These are phyloP conservation scores for Tetracladium marchalianum DNA, from an alignment of 495 filamentous ascomycete genomes.

Conservation along the genomic window DNA sequence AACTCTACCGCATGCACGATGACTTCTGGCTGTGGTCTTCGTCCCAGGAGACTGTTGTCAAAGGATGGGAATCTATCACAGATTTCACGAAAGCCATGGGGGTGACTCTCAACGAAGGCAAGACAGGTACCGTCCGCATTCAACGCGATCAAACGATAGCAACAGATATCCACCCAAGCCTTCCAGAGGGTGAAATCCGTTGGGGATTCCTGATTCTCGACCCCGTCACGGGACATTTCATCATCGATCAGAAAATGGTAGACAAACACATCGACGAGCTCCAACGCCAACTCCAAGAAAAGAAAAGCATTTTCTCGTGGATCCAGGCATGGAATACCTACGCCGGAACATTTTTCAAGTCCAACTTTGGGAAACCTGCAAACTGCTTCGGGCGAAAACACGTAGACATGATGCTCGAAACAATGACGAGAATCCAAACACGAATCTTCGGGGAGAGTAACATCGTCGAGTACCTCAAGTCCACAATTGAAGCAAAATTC, in stretches of 20 bases:
- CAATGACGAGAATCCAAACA: slow-evolving; percentile 49
- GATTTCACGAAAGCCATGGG: slow-evolving; percentile 45
- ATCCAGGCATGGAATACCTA: slow-evolving; percentile 59
- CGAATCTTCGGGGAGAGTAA: slow-evolving; percentile 41
- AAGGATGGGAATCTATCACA: slow-evolving; percentile 48
- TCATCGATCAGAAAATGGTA: slow-evolving; percentile 53
- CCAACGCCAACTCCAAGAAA: slow-evolving; percentile 44
- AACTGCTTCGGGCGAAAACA: slow-evolving; percentile 55
- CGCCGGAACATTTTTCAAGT: slow-evolving; percentile 52
- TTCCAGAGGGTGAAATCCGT: slow-evolving; percentile 49
- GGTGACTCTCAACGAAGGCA: slow-evolving; percentile 45
- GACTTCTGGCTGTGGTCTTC: slow-evolving; percentile 62
- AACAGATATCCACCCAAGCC: slow-evolving; percentile 21
- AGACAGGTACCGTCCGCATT: slow-evolving; percentile 48
- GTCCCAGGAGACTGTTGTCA: slow-evolving; percentile 38
- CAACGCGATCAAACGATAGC: slow-evolving; percentile 16
- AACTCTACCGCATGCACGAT: slow-evolving; percentile 54
- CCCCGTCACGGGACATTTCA: slow-evolving; percentile 40
- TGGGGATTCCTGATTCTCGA: slow-evolving; percentile 59
- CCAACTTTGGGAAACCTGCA: slow-evolving; percentile 56
- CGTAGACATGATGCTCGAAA: slow-evolving; percentile 51
- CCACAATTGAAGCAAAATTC: slow-evolving; percentile 43
- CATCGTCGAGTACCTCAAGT: slow-evolving; percentile 48
- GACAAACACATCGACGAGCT: slow-evolving; percentile 53
- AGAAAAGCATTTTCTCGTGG: slow-evolving; percentile 49